phyloP scores from a whole-genome alignment of 495 filamentous ascomycete genomes.

The Aspergillus nidulans region DNA sequence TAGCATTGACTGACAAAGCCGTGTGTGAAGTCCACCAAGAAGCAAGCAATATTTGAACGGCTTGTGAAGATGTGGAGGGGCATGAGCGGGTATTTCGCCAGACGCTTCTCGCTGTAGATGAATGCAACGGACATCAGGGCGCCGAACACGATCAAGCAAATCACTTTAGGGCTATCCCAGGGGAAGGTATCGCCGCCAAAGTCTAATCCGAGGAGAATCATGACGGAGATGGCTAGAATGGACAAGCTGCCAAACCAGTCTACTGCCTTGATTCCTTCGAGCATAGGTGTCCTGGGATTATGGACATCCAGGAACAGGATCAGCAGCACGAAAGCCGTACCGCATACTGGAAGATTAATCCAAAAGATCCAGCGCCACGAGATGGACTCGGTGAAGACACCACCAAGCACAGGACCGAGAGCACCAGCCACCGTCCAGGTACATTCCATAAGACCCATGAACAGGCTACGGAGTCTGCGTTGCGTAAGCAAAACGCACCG shows the following conservation, averaged over 20 bases:
- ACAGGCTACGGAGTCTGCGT: conserved; percentile 44
- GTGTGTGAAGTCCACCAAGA: conserved; percentile 51
- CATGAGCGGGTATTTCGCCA: conserved; percentile 74
- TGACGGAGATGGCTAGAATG: conserved; percentile 67
- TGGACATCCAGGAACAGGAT: conserved; percentile 57
- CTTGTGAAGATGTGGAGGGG: conserved; percentile 62
- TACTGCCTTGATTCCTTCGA: conserved; percentile 66
- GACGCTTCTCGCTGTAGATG: conserved; percentile 60
- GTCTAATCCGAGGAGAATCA: conserved; percentile 73
- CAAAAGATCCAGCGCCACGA: conserved; percentile 69
- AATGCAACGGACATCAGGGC: conserved; percentile 59
- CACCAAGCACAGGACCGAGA: conserved; percentile 65
- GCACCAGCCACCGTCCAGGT: conserved; percentile 56
- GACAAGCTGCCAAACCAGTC: conserved; percentile 71
- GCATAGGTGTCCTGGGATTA: conserved; percentile 51
- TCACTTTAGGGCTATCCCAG: conserved; percentile 69
- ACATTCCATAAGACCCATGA: conserved; percentile 50
- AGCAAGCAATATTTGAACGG: conserved; percentile 53
- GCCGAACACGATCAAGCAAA: conserved; percentile 76
- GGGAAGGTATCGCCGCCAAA: conserved; percentile 68
- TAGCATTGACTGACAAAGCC: conserved; percentile 39
- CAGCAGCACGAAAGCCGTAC: conserved; percentile 51
- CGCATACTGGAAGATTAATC: conserved; percentile 65
- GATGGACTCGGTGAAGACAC: conserved; percentile 57
- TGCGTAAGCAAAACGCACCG: background rate